Evolutionary conservation across 2,329 filamentous ascomycete genomes (phyloP).

Genomic region (Neonectria punicea): DNA sequence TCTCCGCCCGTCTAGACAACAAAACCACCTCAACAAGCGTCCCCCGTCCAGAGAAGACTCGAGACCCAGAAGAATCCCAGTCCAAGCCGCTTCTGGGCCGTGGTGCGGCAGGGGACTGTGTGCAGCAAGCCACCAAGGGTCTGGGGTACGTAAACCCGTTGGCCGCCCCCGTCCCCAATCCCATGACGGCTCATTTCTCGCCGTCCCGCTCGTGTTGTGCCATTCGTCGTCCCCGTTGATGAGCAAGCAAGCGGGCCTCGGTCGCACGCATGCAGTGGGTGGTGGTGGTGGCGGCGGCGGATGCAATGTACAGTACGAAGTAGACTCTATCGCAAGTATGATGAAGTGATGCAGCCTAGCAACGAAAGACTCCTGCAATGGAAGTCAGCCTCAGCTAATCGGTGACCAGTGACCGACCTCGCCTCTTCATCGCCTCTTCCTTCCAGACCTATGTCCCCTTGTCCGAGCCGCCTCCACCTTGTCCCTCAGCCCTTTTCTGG

Average conservation of each 20-base stretch:
- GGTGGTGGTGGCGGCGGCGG: too few species aligned
- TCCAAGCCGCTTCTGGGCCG: slow-evolving; percentile 33
- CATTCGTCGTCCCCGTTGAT: neutral
- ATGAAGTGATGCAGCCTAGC: neutral
- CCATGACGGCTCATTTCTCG: slow-evolving; percentile 19
- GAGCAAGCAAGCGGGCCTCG: too few species aligned
- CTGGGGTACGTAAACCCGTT: slow-evolving; percentile 34
- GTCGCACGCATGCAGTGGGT: too few species aligned
- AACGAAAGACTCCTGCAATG: neutral
- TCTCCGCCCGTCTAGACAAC: neutral
- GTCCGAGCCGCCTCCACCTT: slow-evolving; percentile 11
- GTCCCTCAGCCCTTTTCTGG: slow-evolving; percentile 6
- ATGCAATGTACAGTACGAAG: neutral
- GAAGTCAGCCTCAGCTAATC: slow-evolving; percentile 28
- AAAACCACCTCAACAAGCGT: neutral
- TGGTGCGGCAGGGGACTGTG: slow-evolving; percentile 27
- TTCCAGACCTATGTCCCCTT: slow-evolving; percentile 2
- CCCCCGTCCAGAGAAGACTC: slow-evolving; percentile 6
- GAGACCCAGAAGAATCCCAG: slow-evolving; percentile 25
- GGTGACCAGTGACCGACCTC: neutral
- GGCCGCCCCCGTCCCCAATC: neutral
- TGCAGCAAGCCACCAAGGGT: slow-evolving; percentile 34
- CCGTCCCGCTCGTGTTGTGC: slow-evolving; percentile 1
- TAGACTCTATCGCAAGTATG: neutral
- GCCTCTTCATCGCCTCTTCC: slow-evolving; percentile 30